Conservation (phyloP, 306 rosid genomes). For the Arachis hypogaea region DNA sequence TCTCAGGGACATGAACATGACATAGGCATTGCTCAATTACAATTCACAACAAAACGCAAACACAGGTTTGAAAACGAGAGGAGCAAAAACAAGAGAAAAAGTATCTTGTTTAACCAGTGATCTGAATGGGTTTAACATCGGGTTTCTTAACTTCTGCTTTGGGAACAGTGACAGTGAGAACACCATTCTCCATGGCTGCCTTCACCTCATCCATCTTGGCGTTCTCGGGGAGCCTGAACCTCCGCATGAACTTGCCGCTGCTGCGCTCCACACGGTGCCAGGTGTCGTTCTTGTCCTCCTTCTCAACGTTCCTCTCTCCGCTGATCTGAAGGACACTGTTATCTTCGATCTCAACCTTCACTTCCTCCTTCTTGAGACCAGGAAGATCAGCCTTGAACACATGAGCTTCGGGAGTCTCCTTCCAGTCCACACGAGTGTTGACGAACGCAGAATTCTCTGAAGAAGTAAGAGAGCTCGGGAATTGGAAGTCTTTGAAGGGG, state of each 20-base stretch:
- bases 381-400: slow-evolving; percentile 50
- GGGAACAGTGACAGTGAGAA: slow-evolving; percentile 42
- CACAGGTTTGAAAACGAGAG: too few species aligned
- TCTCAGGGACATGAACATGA: too few species aligned
- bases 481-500: slow-evolving; percentile 35
- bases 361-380: slow-evolving; percentile 41
- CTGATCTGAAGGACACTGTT: slow-evolving; percentile 43
- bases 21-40: too few species aligned
- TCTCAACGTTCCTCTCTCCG: slow-evolving; percentile 39
- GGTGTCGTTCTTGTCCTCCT: slow-evolving; percentile 40
- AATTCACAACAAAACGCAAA: too few species aligned
- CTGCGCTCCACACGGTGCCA: slow-evolving; percentile 47
- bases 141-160: slow-evolving; percentile 33
- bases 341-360: slow-evolving; percentile 40
- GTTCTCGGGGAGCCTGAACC: slow-evolving; percentile 43
- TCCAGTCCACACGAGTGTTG: slow-evolving; percentile 39
- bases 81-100: too few species aligned
- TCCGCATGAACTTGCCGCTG: slow-evolving; percentile 45
- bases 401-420: slow-evolving; percentile 47
- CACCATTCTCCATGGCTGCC: slow-evolving; percentile 43
- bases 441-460: slow-evolving; percentile 39
- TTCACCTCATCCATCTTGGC: slow-evolving; percentile 32
- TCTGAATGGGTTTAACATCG: slow-evolving; percentile 14
- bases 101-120: slow-evolving; percentile 23
- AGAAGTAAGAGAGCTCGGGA: slow-evolving; percentile 3